Evolutionary conservation across 1,139 yeast genomes (phyloP).

Genomic region (Zygosaccharomyces pseudobailii): DNA sequence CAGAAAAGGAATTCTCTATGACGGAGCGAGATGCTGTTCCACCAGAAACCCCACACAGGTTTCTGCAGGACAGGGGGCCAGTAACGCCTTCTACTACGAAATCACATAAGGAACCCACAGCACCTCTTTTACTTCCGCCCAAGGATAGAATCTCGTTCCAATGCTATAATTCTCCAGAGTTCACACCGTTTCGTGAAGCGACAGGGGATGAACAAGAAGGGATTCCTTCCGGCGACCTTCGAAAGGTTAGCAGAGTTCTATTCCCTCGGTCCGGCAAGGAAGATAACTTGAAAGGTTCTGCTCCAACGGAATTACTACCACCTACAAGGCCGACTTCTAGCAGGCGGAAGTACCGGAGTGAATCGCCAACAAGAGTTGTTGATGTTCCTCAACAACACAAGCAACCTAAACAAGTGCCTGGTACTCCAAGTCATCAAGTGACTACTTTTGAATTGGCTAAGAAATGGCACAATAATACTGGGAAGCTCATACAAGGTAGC

Average conservation of each 20-base stretch:
- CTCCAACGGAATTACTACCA: slow-evolving; percentile 13
- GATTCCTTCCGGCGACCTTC: slow-evolving; percentile 6
- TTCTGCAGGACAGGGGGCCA: slow-evolving; percentile 15
- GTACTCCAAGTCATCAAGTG: slow-evolving; percentile 20
- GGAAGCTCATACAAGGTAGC: neutral
- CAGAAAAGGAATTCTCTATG: neutral
- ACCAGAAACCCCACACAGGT: slow-evolving; percentile 19
- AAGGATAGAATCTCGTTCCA: slow-evolving; percentile 17
- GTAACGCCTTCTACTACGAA: slow-evolving; percentile 30
- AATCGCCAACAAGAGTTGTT: neutral
- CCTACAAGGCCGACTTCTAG: slow-evolving; percentile 13
- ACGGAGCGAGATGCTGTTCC: slow-evolving; percentile 3
- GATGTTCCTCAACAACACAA: slow-evolving; percentile 3
- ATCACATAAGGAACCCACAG: slow-evolving; percentile 11
- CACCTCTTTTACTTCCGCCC: slow-evolving; percentile 15
- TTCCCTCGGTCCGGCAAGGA: slow-evolving; percentile 12
- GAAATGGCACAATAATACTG: slow-evolving; percentile 12
- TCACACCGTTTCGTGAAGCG: slow-evolving; percentile 20
- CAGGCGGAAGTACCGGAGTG: slow-evolving; percentile 6
- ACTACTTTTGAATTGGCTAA: slow-evolving; percentile 16
- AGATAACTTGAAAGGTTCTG: neutral
- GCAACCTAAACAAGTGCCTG: slow-evolving; percentile 13
- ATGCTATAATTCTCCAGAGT: slow-evolving; percentile 31
- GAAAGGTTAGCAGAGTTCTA: slow-evolving; percentile 19
- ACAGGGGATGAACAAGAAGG: slow-evolving; percentile 4